Conservation (phyloP, 176 grass and related monocot genomes). For the Puccinellia tenuiflora region DNA sequence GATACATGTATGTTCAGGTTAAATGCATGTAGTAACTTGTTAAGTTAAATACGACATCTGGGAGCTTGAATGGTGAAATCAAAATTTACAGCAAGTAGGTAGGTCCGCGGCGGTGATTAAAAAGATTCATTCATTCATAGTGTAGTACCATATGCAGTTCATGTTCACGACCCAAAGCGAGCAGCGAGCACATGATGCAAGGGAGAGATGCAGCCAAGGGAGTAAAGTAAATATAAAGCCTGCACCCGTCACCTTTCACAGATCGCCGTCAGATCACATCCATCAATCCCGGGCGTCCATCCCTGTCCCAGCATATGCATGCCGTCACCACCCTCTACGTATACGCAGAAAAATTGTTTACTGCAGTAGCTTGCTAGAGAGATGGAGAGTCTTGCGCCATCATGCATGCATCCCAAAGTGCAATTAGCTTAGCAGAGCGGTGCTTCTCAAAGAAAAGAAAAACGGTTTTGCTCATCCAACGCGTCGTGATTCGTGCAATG, state of each 20-base stretch:
- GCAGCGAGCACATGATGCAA: neutral
- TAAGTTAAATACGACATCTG: too few species aligned
- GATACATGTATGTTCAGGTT: neutral
- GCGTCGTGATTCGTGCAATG: too few species aligned
- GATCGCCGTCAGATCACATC: conserved; percentile 57
- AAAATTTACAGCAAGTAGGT: neutral
- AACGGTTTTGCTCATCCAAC: too few species aligned
- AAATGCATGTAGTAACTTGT: too few species aligned
- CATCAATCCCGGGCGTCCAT: conserved; percentile 35
- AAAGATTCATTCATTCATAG: conserved; percentile 18
- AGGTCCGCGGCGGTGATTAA: neutral
- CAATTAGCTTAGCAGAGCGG: too few species aligned
- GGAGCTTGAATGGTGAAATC: too few species aligned
- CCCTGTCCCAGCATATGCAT: conserved; percentile 4
- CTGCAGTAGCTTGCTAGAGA: too few species aligned
- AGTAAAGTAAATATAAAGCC: conserved; percentile 34
- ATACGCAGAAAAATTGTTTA: too few species aligned
- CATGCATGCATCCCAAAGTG: too few species aligned
- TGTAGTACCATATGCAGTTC: conserved; percentile 20
- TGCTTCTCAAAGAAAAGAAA: too few species aligned
- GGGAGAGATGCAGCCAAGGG: neutral
- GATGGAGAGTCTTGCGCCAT: too few species aligned
- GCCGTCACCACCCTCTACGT: neutral
- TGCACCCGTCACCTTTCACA: conserved; percentile 37
- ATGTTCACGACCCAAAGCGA: conserved; percentile 27